phyloP scores from a whole-genome alignment of 148 eudicot genomes.

The Beta vulgaris region DNA sequence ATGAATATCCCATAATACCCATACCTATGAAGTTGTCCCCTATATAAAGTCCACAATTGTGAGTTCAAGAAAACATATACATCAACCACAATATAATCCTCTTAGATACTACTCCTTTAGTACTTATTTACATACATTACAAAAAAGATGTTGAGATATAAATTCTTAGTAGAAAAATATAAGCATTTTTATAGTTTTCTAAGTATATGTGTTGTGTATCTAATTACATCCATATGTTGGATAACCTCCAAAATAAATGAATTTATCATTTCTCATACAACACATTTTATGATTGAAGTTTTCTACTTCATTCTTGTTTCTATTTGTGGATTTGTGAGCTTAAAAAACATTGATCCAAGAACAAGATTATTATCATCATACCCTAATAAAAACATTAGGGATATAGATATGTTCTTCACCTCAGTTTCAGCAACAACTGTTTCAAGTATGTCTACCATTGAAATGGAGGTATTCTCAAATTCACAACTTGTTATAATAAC shows the following conservation, averaged over 20 bases:
- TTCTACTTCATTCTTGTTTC: slow-evolving; percentile 40
- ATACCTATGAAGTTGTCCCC: neutral
- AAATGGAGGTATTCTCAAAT: slow-evolving; percentile 69
- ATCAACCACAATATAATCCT: neutral
- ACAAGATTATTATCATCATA: no score
- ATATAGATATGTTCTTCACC: slow-evolving; percentile 52
- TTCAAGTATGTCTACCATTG: slow-evolving; percentile 69
- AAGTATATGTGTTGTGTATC: neutral
- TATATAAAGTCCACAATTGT: neutral
- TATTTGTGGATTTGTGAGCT: slow-evolving; percentile 22
- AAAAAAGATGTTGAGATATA: slow-evolving; percentile 18
- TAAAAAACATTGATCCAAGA: slow-evolving; percentile 33
- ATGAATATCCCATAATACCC: no score
- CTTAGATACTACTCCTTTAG: neutral
- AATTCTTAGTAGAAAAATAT: slow-evolving; percentile 1
- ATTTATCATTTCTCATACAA: slow-evolving; percentile 8
- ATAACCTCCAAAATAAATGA: neutral
- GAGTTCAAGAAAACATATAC: neutral
- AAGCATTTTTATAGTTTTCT: slow-evolving; percentile 2
- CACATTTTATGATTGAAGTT: slow-evolving; percentile 38
- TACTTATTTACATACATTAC: neutral
- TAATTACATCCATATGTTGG: neutral
- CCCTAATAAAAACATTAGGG: slow-evolving; percentile 13
- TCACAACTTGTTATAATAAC: slow-evolving; percentile 55
- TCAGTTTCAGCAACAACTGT: slow-evolving; percentile 53